Evolutionary conservation across 805 yeast species (phyloP), one percentile per base, ranked within the genome.

Genomic region (Wickerhamiella brachini): DNA sequence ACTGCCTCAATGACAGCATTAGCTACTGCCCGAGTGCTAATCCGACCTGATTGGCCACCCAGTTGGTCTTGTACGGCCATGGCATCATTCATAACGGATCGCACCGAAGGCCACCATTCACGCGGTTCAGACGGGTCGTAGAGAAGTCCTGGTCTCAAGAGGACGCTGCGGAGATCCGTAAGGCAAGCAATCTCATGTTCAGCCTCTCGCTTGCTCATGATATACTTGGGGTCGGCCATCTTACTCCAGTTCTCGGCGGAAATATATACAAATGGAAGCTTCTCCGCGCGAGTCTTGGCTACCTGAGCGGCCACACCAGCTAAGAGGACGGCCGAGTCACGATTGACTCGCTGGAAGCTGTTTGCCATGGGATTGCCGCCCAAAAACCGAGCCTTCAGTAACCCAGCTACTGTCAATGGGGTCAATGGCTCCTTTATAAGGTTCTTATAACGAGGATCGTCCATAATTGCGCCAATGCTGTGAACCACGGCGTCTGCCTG

Each of bases 71-170:
- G 75, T 66, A 3, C 72, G 26, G 45, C 72, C 68, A 83, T 63
- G 1, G 72, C 65, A 21, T 60, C 54, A 51, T 72, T 75, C 45
- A 81, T 54, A 1, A 68, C 51, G 12, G 68, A 65, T 51, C 85
- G 65, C 23, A 65, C 55, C 7, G 62, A 56, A 2, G 61, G 56
- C 44, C 53, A 51, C 49, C 51, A 37, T 38, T 18, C 39, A 43
- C 15, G 51, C 38, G 23, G 46, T 26, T 41, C 49, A 21, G 60
- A 60, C 38, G 71, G 77, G 61, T 85, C 94, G 60, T 69, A 83
- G 88, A 88, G 80, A 58, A 87, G 78, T 0, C 94, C 94, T 0
- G 96, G 96, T 54, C 95, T 73, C 66, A 85, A 55, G 15, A 83
- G 63, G 1, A 88, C 77, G 0, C 83, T 69, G 51, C 90, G 73